phyloP scores from a whole-genome alignment of 331 rosid species.

The Prunus yedoensis region DNA sequence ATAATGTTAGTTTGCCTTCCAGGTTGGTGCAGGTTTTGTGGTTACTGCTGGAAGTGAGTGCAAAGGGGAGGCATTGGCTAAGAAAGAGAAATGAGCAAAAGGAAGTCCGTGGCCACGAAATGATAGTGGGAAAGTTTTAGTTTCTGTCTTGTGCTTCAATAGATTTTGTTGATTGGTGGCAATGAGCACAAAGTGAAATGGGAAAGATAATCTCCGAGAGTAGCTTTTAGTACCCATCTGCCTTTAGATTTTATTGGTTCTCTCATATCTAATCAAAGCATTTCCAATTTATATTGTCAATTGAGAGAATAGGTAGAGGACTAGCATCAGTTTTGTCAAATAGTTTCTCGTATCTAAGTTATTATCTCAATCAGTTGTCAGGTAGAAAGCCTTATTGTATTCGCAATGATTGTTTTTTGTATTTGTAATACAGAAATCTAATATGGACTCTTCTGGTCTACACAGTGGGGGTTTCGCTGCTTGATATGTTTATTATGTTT shows the following conservation, averaged over 20 bases:
- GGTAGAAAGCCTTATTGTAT: not conserved
- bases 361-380: not conserved
- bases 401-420: not conserved
- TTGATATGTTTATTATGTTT: too few relatives aligned
- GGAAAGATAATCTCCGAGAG: constrained; percentile 10
- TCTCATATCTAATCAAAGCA: not conserved
- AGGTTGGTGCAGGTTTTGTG: constrained; percentile 95
- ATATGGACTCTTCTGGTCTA: too few relatives aligned
- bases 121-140: constrained; percentile 4
- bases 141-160: constrained; percentile 25
- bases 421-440: too few relatives aligned
- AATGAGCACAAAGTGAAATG: constrained; percentile 19
- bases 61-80: constrained; percentile 95
- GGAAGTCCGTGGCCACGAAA: constrained; percentile 11
- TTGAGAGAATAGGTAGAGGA: not conserved
- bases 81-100: constrained; percentile 55
- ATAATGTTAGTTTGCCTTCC: constrained; percentile 22
- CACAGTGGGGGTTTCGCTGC: too few relatives aligned
- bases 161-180: constrained; percentile 36
- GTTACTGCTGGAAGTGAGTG: constrained; percentile 77
- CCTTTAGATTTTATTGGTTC: constrained; percentile 3
- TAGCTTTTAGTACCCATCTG: constrained; percentile 7
- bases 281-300: not conserved
- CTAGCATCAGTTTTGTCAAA: constrained; percentile 13
- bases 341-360: not conserved